Conservation (phyloP, 2,329 filamentous ascomycete species). For the Paecilomyces dactylethromorphus region DNA sequence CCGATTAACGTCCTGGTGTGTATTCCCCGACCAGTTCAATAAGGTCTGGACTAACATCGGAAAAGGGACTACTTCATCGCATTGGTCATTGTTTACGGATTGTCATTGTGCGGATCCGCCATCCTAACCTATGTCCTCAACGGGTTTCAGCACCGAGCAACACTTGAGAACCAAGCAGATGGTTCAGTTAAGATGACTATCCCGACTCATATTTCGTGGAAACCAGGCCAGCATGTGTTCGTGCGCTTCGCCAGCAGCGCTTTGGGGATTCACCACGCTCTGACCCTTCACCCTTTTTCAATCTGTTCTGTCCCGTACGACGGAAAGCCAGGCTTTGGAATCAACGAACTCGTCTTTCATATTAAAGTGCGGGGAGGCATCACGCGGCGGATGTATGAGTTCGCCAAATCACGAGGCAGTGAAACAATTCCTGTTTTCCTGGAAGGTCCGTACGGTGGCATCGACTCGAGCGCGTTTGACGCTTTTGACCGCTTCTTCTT, state of each 20-base stretch:
- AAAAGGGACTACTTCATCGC: conserved; percentile 56
- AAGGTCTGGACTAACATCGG: neutral
- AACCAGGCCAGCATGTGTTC: conserved; percentile 50
- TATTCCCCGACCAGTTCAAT: neutral
- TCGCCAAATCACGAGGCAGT: conserved; percentile 32
- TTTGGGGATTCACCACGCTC: conserved; percentile 36
- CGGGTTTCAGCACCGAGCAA: conserved; percentile 41
- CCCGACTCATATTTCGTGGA: conserved; percentile 41
- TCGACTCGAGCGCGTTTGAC: conserved; percentile 30
- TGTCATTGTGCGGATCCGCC: conserved; percentile 41
- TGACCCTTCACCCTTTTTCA: conserved; percentile 51
- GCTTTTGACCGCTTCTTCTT: conserved; percentile 41
- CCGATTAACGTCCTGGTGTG: conserved; percentile 47
- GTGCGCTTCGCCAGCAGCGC: conserved; percentile 39
- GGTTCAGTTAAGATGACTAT: conserved; percentile 39
- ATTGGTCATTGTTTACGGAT: conserved; percentile 45
- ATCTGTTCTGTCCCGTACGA: conserved; percentile 43
- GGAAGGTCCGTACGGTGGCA: conserved; percentile 52
- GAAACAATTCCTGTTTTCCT: conserved; percentile 41
- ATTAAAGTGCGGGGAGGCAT: conserved; percentile 45
- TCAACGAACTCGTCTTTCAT: conserved; percentile 47
- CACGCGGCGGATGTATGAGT: conserved; percentile 40
- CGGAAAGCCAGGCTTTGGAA: conserved; percentile 5
- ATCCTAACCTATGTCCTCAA: conserved; percentile 45
- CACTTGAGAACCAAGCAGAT: conserved; percentile 34